phyloP scores from a whole-genome alignment of 108 stramenopile genomes.

The Cyclotella distinguenda region DNA sequence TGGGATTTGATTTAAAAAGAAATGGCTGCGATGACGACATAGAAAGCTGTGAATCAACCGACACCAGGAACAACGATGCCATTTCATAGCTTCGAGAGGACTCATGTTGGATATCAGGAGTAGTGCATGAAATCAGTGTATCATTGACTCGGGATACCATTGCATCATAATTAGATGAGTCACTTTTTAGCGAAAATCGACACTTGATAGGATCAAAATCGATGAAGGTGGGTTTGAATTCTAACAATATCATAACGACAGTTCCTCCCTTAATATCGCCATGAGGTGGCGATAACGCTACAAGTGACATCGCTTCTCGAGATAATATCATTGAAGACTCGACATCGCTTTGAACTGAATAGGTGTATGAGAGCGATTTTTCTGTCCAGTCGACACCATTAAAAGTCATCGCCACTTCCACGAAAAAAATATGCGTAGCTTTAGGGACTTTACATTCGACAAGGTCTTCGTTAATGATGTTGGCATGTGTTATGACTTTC shows the following conservation, averaged over 20 bases:
- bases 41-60: not conserved
- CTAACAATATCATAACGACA: not conserved
- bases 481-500: not conserved
- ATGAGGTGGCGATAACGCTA: not conserved
- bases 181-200: not conserved
- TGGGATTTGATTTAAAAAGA: slow-evolving; percentile 2
- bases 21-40: slow-evolving; percentile 3
- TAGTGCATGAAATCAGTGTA: not conserved
- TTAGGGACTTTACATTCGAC: slow-evolving; percentile 5
- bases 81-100: not conserved
- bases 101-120: not conserved
- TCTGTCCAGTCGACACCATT: slow-evolving; percentile 19
- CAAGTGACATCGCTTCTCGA: not conserved
- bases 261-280: not conserved
- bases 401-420: not conserved
- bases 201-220: not conserved
- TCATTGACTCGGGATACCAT: not conserved
- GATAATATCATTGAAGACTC: not conserved
- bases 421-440: not conserved
- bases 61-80: not conserved
- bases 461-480: not conserved
- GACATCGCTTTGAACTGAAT: no score
- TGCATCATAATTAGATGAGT: not conserved
- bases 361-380: no score
- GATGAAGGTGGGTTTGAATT: not conserved